phyloP scores from a whole-genome alignment of 225 moss, liverwort and hornwort genomes.

The Polytrichum commune region DNA sequence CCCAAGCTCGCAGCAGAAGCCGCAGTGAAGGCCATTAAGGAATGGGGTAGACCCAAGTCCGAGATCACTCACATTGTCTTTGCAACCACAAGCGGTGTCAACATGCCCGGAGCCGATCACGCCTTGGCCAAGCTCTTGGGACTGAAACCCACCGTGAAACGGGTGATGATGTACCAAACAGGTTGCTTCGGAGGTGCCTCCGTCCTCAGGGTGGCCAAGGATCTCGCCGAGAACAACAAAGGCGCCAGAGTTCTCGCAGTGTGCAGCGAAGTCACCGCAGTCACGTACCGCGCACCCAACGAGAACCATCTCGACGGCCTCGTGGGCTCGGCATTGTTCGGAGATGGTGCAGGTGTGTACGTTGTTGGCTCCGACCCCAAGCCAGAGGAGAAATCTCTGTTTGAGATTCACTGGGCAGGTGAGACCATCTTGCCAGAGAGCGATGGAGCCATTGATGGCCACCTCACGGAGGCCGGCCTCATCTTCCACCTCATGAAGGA shows the following conservation, averaged over 20 bases:
- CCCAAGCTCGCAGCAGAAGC: conserved; percentile 9
- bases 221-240: conserved; percentile 33
- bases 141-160: conserved; percentile 16
- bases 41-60: conserved; percentile 11
- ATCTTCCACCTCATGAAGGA: conserved; percentile 19
- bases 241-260: conserved; percentile 27
- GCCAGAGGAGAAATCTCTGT: conserved; percentile 18
- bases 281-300: conserved; percentile 19
- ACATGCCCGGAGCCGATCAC: conserved; percentile 12
- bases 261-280: conserved; percentile 14
- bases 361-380: conserved; percentile 26
- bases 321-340: conserved; percentile 25
- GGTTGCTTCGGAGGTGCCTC: conserved; percentile 34
- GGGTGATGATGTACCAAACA: conserved; percentile 38
- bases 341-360: conserved; percentile 21
- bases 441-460: conserved; percentile 32
- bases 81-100: conserved; percentile 3
- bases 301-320: conserved; percentile 22
- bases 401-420: conserved; percentile 29
- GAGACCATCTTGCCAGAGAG: conserved; percentile 28
- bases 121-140: conserved; percentile 10
- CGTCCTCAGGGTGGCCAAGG: conserved; percentile 29
- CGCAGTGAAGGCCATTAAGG: conserved; percentile 8
- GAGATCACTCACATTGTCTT: conserved; percentile 15
- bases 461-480: conserved; percentile 26